Evolutionary conservation across 176 grass and related monocot genomes (phyloP), one percentile per base, ranked within the genome.

Genomic region (Sorghum bicolor): DNA sequence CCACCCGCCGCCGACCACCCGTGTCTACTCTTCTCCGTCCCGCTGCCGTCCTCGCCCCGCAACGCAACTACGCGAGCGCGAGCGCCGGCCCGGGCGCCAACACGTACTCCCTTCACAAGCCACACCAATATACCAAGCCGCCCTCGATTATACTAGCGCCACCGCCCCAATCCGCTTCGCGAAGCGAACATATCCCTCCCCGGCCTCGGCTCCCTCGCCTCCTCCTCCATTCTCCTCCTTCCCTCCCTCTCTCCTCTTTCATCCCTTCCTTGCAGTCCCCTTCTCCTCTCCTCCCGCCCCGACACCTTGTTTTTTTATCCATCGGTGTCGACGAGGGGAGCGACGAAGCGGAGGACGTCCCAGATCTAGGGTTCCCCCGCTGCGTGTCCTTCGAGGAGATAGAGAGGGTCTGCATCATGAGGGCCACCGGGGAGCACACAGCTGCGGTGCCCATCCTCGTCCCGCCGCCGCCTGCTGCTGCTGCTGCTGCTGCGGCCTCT

Each of bases 351-450:
- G 43, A 52, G 41, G 44, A 26, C 69, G 74, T 86, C 39, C 32
- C 58, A 72, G 93, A 98, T 95, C 96, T 94, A 93, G 85, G 89
- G 82, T 88, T 95, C 84, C 70, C 26, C 3, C 50, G 9, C 50
- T 20, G 74, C 22, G 65, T 25, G 8, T 25, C 41, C 77, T 24
- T 80, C 6, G 40, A 50, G 19, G 76, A 80, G 76, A 67, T 40
- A 47, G 45, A 28, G 52, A 32, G 33, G 39, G 2, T 29, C 14
- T 32, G 10, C 78, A 52, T 40, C 82, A 95, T 98, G 96, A 87
- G 83, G 90, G 77, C 85, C 29, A 48, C 75, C 41, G 67, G 37
- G 24, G 83, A 98, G 69, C 86, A 90, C 82, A 58, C 71, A 34
- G 87, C 72, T 10, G 79, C 66, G 19, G 43, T 61, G 29, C 38